phyloP scores from a whole-genome alignment of 2,329 filamentous ascomycete genomes.

The Fusarium compactum region DNA sequence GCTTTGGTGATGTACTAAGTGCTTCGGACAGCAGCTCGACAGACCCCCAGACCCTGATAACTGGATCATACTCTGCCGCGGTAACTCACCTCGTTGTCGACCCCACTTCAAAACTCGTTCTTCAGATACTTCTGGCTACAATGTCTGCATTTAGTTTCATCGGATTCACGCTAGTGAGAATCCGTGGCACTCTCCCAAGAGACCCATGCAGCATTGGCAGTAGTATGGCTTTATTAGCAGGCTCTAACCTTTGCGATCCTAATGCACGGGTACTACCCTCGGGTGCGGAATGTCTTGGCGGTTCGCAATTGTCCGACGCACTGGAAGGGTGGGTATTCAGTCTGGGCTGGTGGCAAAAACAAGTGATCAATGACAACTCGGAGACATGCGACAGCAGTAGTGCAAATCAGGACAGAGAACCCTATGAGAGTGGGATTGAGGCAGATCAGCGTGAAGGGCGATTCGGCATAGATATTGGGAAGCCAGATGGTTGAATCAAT shows the following conservation, averaged over 20 bases:
- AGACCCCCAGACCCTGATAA: background rate
- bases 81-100: background rate
- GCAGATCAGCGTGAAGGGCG: too few relatives aligned
- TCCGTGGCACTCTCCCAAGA: background rate
- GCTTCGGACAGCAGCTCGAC: background rate
- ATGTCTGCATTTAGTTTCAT: fast-evolving
- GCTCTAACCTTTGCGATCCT: background rate
- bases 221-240: background rate
- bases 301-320: background rate
- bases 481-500: too few relatives aligned
- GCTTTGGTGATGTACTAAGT: background rate
- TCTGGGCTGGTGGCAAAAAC: background rate
- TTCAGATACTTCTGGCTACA: background rate
- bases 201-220: background rate
- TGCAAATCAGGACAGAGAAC: too few relatives aligned
- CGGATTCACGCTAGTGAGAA: background rate
- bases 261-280: fast-evolving
- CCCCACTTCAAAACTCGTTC: background rate
- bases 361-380: too few relatives aligned
- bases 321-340: slow-evolving; percentile 2
- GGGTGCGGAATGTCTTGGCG: background rate
- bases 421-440: too few relatives aligned
- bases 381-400: too few relatives aligned
- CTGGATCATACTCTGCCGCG: background rate
- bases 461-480: too few relatives aligned